Conservation (phyloP, 192 early-diverging fungal species). For the Cladochytrium replicatum region DNA sequence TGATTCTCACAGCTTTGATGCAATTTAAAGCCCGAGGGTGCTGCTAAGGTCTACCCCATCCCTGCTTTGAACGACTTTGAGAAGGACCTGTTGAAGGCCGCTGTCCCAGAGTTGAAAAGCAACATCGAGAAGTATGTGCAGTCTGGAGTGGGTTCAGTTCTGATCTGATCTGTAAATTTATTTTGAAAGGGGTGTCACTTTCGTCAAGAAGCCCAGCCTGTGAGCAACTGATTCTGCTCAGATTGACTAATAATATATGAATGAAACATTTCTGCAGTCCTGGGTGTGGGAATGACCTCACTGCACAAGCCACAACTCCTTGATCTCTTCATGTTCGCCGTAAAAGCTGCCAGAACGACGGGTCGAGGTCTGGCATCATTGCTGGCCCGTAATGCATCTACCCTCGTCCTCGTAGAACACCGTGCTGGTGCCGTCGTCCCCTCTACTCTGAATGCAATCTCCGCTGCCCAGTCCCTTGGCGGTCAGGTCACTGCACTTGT, state of each 20-base stretch:
- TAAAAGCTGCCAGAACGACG: no score
- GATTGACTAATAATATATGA: no score
- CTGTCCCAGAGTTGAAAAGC: constrained; percentile 71
- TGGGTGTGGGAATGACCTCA: no score
- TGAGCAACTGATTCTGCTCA: no score
- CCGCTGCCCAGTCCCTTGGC: constrained; percentile 72
- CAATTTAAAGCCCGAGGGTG: constrained; percentile 44
- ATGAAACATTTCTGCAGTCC: no score
- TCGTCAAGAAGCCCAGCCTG: no score
- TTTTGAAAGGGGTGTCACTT: no score
- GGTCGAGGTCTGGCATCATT: constrained; percentile 20
- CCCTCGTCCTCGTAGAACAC: constrained; percentile 85
- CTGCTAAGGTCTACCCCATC: constrained; percentile 76
- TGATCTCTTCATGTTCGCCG: no score
- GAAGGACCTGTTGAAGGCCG: constrained; percentile 61
- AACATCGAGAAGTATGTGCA: constrained; percentile 83
- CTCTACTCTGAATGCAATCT: constrained; percentile 75
- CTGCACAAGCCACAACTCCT: no score
- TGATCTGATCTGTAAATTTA: no score
- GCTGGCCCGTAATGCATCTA: constrained; percentile 54
- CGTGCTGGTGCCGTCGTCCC: constrained; percentile 60
- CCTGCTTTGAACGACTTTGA: constrained; percentile 67
- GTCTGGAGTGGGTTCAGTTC: no score
- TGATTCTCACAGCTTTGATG: no score
- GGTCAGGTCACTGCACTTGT: constrained; percentile 83